Base-by-base conservation (phyloP, 371 early-diverging fungal genomes). In the Globomyces sp. region DNA sequence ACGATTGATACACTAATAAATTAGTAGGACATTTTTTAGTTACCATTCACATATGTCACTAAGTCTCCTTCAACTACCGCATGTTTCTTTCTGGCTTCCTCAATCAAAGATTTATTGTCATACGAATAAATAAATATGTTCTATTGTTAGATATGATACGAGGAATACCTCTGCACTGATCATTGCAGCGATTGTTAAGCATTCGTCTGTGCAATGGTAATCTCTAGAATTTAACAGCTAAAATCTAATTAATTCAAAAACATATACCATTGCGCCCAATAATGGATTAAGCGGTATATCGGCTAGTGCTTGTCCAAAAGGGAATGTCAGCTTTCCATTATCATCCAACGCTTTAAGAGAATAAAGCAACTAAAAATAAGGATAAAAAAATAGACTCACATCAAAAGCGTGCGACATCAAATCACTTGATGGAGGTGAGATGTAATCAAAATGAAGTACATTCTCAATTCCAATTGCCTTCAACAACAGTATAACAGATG, bases 1-100 rank as follows among this genome's bases (percentile, higher is more conserved):
- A 58, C 2, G 58, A 41, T 58, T 58, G 58, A 45, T 58, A 58
- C 2, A 58, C 55, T 24, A 24, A 24, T 55, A 55, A 3, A 37
- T 55, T 24, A 55, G 55, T 40, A 39, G 24, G 24, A 24, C 24
- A 24, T 24, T 24, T 24, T n/a, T 10, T 39, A 55, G 8, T 55
- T 55, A 55, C 55, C 45, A 45, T 58, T 58, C 9, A 58, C 24
- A 4, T 39, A 8, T 2, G 58, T 39, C 3, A 50, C 84, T 85
- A 60, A 81, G 83, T 76, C 83, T 77, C 70, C 88, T 93, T 0
- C 86, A 90, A 4, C 82, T 77, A 13, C 89, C 70, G n/a, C 63
- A 58, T 43, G 44, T 40, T 57, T 3, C n/a, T 6, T 41, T 13
- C 24, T 5, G 2, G 49, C 57, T 5, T 58, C 62, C 2, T 72